Conservation (phyloP, 495 filamentous ascomycete genomes). For the Aspergillus baeticus region DNA sequence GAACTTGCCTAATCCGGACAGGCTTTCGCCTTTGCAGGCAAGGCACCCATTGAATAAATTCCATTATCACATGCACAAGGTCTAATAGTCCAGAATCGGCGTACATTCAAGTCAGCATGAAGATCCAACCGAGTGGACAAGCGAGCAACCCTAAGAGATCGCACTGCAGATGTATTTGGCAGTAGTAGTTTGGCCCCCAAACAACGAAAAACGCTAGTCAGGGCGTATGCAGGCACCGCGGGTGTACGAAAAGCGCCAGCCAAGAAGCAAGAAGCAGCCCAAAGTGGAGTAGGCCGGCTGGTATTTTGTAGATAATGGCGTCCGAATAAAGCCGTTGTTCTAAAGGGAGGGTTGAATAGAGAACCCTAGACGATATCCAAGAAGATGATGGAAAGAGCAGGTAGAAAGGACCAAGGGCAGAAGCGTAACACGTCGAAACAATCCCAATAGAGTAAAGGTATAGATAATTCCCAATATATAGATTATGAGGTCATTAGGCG, state of each 20-base stretch:
- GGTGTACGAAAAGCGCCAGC: conserved; percentile 2
- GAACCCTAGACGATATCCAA: background rate
- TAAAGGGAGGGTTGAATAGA: too few relatives aligned
- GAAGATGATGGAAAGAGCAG: background rate
- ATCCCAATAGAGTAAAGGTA: background rate
- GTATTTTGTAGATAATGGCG: background rate
- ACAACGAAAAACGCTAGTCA: too few relatives aligned
- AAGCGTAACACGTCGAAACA: background rate
- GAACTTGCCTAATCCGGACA: too few relatives aligned
- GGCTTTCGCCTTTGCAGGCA: too few relatives aligned
- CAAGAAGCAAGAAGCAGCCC: background rate
- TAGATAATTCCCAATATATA: background rate
- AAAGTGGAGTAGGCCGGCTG: background rate
- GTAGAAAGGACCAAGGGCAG: background rate
- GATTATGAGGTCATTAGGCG: background rate
- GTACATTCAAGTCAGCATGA: background rate
- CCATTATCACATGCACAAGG: too few relatives aligned
- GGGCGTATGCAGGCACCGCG: too few relatives aligned
- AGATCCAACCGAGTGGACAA: background rate
- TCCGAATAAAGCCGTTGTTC: background rate
- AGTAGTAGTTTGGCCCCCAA: too few relatives aligned
- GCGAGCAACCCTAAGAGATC: background rate
- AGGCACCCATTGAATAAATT: too few relatives aligned
- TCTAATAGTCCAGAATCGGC: conserved; percentile 4
- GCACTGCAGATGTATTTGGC: background rate